Percentiles rank a stretch among this genome's conserved stretches.
phyloP scores from a whole-genome alignment of 2,329 filamentous ascomycete species.

The Pyricularia sp. region DNA sequence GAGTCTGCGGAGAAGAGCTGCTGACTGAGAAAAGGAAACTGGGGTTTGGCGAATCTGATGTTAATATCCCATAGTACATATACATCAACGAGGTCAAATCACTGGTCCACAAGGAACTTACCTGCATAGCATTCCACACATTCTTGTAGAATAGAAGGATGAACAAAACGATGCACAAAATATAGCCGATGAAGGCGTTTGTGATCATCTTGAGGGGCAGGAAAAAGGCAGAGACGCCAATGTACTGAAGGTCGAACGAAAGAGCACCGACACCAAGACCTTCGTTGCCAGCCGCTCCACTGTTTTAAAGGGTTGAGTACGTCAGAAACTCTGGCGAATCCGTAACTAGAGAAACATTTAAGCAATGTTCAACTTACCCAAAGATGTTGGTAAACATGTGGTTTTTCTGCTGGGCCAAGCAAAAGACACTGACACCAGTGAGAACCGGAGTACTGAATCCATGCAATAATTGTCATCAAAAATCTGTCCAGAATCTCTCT shows the following conservation, averaged over 20 bases:
- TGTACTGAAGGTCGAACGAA: slow-evolving; percentile 35
- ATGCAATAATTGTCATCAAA: neutral
- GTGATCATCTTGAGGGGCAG: slow-evolving; percentile 25
- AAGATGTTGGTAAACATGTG: slow-evolving; percentile 25
- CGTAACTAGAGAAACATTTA: neutral
- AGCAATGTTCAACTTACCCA: slow-evolving; percentile 15
- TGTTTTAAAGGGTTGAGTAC: neutral
- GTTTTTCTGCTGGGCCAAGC: slow-evolving; percentile 31
- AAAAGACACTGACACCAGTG: slow-evolving; percentile 30
- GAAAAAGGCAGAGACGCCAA: slow-evolving; percentile 25
- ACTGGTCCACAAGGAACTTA: neutral
- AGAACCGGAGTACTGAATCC: slow-evolving; percentile 24
- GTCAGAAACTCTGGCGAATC: neutral
- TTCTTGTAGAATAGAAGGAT: slow-evolving; percentile 30
- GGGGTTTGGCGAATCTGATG: neutral
- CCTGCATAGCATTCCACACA: slow-evolving; percentile 22
- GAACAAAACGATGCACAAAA: slow-evolving; percentile 25
- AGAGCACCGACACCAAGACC: slow-evolving; percentile 29
- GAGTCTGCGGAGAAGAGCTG: slow-evolving; percentile 26
- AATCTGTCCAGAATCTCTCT: too few species aligned
- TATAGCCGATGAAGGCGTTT: slow-evolving; percentile 28
- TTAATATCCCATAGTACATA: neutral
- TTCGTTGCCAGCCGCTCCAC: slow-evolving; percentile 25
- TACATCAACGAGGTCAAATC: neutral
- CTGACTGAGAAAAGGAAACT: slow-evolving; percentile 25